phyloP scores from a whole-genome alignment of 805 yeast genomes.

The Zygosaccharomyces gambellarensis region DNA sequence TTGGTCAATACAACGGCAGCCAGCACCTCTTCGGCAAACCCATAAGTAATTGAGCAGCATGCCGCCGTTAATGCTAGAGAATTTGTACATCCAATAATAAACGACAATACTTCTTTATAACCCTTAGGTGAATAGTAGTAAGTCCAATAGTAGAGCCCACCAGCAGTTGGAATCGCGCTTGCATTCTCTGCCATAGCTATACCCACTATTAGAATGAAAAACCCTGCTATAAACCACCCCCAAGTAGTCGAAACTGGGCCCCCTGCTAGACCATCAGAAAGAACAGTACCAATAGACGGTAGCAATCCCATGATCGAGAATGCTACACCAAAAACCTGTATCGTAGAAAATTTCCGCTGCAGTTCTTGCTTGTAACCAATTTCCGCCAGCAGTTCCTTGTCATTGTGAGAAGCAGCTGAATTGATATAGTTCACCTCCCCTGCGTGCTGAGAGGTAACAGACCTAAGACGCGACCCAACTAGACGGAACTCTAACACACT shows the following conservation, averaged over 20 bases:
- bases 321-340: slow-evolving; percentile 67
- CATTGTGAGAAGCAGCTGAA: slow-evolving; percentile 19
- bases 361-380: slow-evolving; percentile 71
- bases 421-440: slow-evolving; percentile 27
- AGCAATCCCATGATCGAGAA: slow-evolving; percentile 68
- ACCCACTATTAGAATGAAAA: slow-evolving; percentile 55
- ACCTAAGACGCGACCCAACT: slow-evolving; percentile 12
- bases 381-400: slow-evolving; percentile 26
- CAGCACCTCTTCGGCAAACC: slow-evolving; percentile 55
- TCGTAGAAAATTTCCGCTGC: slow-evolving; percentile 52
- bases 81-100: slow-evolving; percentile 62
- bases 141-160: slow-evolving; percentile 70
- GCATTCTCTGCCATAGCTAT: slow-evolving; percentile 61
- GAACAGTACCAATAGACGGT: slow-evolving; percentile 56
- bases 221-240: slow-evolving; percentile 62
- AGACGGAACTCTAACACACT: slow-evolving; percentile 7
- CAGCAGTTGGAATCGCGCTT: slow-evolving; percentile 68
- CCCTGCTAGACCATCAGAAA: slow-evolving; percentile 50
- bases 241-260: slow-evolving; percentile 60
- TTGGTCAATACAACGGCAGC: slow-evolving; percentile 52
- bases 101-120: slow-evolving; percentile 50
- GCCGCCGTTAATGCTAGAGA: slow-evolving; percentile 64
- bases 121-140: slow-evolving; percentile 58
- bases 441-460: slow-evolving; percentile 20
- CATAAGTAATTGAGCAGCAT: slow-evolving; percentile 63